A percentile compares a stretch with the other conserved stretches of the same genome.
These are phyloP conservation scores for Typha latifolia DNA, from an alignment of 176 grass and related monocot genomes.

Conservation along the genomic window DNA sequence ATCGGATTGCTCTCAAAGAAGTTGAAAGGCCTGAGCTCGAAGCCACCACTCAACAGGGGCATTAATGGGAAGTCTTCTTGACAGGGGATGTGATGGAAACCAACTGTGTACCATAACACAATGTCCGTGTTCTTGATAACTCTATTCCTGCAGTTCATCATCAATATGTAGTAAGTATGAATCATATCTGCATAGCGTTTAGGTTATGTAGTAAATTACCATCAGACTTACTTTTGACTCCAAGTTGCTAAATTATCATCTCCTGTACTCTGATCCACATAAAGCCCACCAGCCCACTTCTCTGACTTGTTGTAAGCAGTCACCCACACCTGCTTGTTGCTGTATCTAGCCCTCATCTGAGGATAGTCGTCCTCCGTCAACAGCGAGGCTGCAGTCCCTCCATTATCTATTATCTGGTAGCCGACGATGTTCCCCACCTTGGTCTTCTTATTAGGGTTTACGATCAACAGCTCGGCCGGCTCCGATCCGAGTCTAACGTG, in stretches of 20 bases:
- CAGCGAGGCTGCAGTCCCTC: constrained; percentile 45
- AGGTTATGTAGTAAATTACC: neutral
- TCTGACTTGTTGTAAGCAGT: constrained; percentile 55
- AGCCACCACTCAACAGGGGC: constrained; percentile 48
- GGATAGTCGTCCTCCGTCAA: constrained; percentile 61
- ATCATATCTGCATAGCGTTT: neutral
- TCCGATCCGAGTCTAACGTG: constrained; percentile 25
- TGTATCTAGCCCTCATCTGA: constrained; percentile 55
- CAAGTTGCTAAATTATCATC: constrained; percentile 45
- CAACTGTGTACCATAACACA: constrained; percentile 75
- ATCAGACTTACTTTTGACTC: constrained; percentile 31
- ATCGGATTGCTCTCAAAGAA: constrained; percentile 83
- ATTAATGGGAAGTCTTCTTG: constrained; percentile 92
- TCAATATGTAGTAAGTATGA: neutral
- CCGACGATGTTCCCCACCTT: constrained; percentile 52
- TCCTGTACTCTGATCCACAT: constrained; percentile 64
- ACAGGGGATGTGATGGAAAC: constrained; percentile 67
- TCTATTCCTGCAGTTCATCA: constrained; percentile 30
- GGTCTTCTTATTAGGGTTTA: constrained; percentile 58
- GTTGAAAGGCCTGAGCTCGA: constrained; percentile 71
- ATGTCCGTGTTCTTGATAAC: constrained; percentile 47
- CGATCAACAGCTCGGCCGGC: constrained; percentile 43
- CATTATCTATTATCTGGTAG: constrained; percentile 35
- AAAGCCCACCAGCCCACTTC: constrained; percentile 76
- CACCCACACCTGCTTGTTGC: constrained; percentile 65